Base-by-base conservation (phyloP, 352 stramenopile species). In the Phytophthora sansomeana region DNA sequence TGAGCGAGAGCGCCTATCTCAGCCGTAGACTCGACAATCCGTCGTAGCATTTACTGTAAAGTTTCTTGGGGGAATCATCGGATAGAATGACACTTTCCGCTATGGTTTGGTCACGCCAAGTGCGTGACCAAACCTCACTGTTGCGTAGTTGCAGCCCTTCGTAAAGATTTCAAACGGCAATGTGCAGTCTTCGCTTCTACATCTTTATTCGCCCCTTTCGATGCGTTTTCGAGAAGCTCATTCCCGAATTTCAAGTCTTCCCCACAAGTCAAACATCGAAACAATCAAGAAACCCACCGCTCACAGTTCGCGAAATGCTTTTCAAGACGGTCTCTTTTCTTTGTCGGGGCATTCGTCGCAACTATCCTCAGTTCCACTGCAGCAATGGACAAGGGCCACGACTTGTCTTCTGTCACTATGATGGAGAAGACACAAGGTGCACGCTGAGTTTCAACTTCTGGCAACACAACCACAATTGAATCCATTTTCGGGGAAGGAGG, bases 341-440 rank as follows among this genome's bases (percentile, higher is more conserved):
- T 69, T 33, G 58, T 35, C 16, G 36, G 42, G 3, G 44, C 29
- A 4, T 55, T 33, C 21, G 7, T 56, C 33, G 48, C 63, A 0
- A 43, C 48, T 32, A 49, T 53, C 5, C 57, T 72, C 14, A 36
- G 6, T 19, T 28, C 48, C 16, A 39, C 48, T 29, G 17, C 39
- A 55, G 69, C 54, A 10, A 44, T 78, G 44, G 67, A 35, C 17
- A 75, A 75, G 42, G 70, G 70, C 17, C 66, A 78, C 35, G 70
- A 75, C 26, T 44, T 78, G 19, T 78, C 70, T 7, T 78, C 70
- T 0, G 66, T 47, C 0, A 32, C 50, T 4, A 43, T 69, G 42
- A 75, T 78, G 70, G 66, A 78, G 42, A 75, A 55, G n/a, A 24
- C 66, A 6, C 41, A 75, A 14, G 62, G 62, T 13, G 68, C 21